Percentiles rank a stretch among this genome's conserved stretches.
phyloP scores from a whole-genome alignment of 2,329 filamentous ascomycete species.

The Ceratocystis diversiconidia region DNA sequence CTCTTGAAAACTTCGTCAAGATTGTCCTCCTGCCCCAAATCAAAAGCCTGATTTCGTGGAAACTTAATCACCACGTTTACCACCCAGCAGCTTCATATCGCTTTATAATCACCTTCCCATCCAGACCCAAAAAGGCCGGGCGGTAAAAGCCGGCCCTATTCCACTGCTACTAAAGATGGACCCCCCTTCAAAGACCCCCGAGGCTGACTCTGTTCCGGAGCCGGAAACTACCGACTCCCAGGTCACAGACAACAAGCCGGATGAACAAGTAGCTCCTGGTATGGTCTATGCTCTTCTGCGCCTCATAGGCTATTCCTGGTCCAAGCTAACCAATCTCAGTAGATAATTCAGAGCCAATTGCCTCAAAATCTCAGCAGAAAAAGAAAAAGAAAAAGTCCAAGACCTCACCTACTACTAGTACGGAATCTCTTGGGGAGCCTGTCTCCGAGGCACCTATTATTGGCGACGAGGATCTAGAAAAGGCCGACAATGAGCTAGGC shows the following conservation, averaged over 20 bases:
- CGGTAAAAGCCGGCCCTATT: neutral
- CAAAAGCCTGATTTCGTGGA: neutral
- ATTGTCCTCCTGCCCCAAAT: neutral
- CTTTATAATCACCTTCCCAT: neutral
- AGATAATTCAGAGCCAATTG: neutral
- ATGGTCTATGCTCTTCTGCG: neutral
- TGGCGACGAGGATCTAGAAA: neutral
- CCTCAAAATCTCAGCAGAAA: constrained; percentile 11
- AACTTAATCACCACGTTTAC: neutral
- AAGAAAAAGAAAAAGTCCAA: constrained; percentile 15
- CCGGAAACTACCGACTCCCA: neutral
- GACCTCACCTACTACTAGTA: constrained; percentile 6
- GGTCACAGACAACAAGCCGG: neutral
- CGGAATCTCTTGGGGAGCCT: neutral
- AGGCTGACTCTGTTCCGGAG: neutral
- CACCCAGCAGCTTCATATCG: neutral
- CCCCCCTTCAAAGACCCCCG: neutral
- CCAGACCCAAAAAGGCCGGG: neutral
- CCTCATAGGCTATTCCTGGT: neutral
- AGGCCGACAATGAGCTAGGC: neutral
- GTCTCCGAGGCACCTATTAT: neutral
- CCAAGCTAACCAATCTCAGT: neutral
- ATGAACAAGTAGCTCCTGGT: neutral
- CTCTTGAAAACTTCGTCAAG: neutral
- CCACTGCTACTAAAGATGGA: neutral